These are phyloP conservation scores for Backusella morwellensis DNA, from an alignment of 192 early-diverging fungal genomes.

Conservation along the genomic window DNA sequence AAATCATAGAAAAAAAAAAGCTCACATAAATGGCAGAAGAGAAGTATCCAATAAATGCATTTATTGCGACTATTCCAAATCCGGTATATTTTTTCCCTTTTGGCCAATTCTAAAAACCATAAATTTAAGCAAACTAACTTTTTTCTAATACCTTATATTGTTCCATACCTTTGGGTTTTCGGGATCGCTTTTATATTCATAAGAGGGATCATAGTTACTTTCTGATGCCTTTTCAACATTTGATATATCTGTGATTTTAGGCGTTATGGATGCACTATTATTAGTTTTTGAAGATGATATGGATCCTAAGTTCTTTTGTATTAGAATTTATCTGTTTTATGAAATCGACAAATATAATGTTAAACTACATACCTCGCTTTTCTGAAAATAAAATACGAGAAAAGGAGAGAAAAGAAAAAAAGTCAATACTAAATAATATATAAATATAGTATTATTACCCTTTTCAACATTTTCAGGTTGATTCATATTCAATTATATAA, in stretches of 20 bases:
- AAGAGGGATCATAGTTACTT: not conserved
- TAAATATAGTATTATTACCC: not conserved
- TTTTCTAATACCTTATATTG: not conserved
- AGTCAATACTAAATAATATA: not conserved
- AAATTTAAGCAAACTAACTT: too few species aligned
- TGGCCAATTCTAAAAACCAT: slow-evolving; percentile 18
- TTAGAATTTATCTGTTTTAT: not conserved
- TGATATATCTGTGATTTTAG: not conserved
- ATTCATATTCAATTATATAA: not conserved
- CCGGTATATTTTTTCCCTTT: not conserved
- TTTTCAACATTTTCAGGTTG: not conserved
- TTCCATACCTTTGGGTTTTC: slow-evolving; percentile 14
- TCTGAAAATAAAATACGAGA: not conserved
- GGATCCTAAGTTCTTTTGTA: not conserved
- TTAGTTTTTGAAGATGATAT: not conserved
- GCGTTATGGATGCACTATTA: not conserved
- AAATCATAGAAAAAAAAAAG: too few species aligned
- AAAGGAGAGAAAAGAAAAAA: not conserved
- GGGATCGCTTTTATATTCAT: slow-evolving; percentile 1
- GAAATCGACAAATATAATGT: not conserved
- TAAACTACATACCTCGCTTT: not conserved
- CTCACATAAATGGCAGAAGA: slow-evolving; percentile 20
- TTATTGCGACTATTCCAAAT: not conserved
- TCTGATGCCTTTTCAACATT: not conserved
- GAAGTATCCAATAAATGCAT: slow-evolving; percentile 26